These are phyloP conservation scores for Penstemon newberryi DNA, from an alignment of 257 asterid genomes.

Conservation along the genomic window DNA sequence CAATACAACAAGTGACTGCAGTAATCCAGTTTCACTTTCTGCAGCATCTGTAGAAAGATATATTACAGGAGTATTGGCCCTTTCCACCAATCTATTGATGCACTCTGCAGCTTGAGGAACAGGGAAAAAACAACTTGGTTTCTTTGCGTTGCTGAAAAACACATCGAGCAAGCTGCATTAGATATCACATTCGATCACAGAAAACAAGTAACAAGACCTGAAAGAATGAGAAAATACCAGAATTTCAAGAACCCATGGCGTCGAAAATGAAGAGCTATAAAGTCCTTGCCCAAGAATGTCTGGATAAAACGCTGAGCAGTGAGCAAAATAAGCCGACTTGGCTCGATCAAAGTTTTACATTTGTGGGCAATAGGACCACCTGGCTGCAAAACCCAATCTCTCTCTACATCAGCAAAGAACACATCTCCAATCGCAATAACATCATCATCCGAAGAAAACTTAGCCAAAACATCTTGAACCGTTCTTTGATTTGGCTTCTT, in stretches of 20 bases:
- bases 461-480: constrained; percentile 58
- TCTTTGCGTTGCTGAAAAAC: constrained; percentile 77
- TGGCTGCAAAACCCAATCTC: constrained; percentile 89
- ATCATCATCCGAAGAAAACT: constrained; percentile 66
- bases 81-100: constrained; percentile 76
- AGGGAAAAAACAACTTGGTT: constrained; percentile 87
- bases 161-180: constrained; percentile 19
- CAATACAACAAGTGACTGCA: constrained; percentile 73
- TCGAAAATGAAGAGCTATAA: constrained; percentile 88
- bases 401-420: constrained; percentile 92
- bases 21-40: constrained; percentile 80
- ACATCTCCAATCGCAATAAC: constrained; percentile 94
- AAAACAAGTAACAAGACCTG: constrained; percentile 5
- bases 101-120: constrained; percentile 97
- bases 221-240: constrained; percentile 54
- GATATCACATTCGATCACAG: constrained; percentile 25
- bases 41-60: constrained; percentile 98
- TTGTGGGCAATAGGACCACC: constrained; percentile 91
- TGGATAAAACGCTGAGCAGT: constrained; percentile 96
- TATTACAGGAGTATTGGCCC: constrained; percentile 70
- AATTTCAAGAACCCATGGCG: constrained; percentile 97
- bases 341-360: constrained; percentile 85
- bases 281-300: constrained; percentile 87
- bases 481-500: constrained; percentile 70
- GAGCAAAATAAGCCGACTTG: constrained; percentile 81